These are phyloP conservation scores for Wickerhamomyces hampshirensis DNA, from an alignment of 805 yeast species.

Conservation along the genomic window DNA sequence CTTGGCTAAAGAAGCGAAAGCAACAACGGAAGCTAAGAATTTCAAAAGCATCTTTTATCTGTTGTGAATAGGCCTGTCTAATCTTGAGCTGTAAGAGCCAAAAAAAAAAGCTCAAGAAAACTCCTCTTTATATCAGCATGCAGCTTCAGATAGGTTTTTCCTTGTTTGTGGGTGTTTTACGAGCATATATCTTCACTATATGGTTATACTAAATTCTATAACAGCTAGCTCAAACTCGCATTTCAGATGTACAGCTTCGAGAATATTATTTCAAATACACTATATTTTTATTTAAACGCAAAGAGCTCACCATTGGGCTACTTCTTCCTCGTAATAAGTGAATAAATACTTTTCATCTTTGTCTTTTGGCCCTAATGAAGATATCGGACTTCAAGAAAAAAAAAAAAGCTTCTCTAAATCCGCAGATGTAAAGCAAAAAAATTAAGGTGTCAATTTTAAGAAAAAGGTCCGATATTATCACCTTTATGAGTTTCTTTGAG, in stretches of 20 bases:
- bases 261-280: too few species aligned
- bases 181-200: too few species aligned
- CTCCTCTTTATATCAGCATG: background rate
- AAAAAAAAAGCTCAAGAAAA: background rate
- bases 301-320: too few species aligned
- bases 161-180: slow-evolving; percentile 3
- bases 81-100: background rate
- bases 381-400: slow-evolving; percentile 2
- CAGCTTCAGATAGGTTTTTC: slow-evolving; percentile 1
- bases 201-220: too few species aligned
- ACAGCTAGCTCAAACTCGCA: too few species aligned
- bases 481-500: too few species aligned
- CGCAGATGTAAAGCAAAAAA: too few species aligned
- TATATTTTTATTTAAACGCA: too few species aligned
- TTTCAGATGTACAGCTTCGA: too few species aligned
- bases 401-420: background rate
- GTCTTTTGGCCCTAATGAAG: slow-evolving; percentile 1
- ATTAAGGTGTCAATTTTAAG: too few species aligned
- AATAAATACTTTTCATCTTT: background rate
- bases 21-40: slow-evolving; percentile 3
- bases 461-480: too few species aligned
- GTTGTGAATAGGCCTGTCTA: background rate
- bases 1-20: slow-evolving; percentile 5
- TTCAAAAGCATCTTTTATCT: slow-evolving; percentile 6
- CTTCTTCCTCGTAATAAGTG: background rate